phyloP scores from a whole-genome alignment of 208 protist species.

The Trypanosoma grayi region DNA sequence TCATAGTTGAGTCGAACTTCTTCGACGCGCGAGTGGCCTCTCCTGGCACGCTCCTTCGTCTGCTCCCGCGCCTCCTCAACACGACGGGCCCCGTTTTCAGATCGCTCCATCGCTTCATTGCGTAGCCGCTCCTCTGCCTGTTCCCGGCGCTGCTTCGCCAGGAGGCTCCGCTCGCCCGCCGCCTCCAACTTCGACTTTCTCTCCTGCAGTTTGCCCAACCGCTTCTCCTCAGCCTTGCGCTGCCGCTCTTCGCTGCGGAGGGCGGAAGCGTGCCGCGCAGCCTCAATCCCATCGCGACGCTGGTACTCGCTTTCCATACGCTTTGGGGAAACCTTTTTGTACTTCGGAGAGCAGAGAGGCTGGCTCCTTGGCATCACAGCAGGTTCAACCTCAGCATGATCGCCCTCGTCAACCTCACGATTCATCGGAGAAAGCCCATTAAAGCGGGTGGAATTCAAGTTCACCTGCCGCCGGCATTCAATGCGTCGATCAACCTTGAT shows the following conservation, averaged over 20 bases:
- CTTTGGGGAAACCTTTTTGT: conserved; percentile 53
- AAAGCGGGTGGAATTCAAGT: conserved; percentile 12
- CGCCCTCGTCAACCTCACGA: conserved; percentile 15
- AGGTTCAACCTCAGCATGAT: conserved; percentile 11
- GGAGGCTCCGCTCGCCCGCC: conserved; percentile 42
- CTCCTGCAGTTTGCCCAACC: conserved; percentile 63
- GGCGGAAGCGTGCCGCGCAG: conserved; percentile 58
- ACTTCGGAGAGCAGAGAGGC: conserved; percentile 24
- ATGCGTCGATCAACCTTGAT: conserved; percentile 63
- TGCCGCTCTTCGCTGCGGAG: conserved; percentile 80
- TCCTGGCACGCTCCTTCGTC: conserved; percentile 58
- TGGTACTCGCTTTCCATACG: conserved; percentile 18
- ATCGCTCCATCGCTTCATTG: conserved; percentile 54
- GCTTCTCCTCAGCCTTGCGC: conserved; percentile 78
- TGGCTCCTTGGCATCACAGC: background rate
- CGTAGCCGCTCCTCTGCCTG: conserved; percentile 59
- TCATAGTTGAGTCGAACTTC: conserved; percentile 79
- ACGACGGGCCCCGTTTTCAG: conserved; percentile 60
- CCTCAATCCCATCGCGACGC: conserved; percentile 56
- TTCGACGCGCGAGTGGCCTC: conserved; percentile 63
- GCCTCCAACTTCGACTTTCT: conserved; percentile 62
- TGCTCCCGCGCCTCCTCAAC: conserved; percentile 67
- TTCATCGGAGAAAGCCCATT: conserved; percentile 26
- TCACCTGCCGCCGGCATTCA: conserved; percentile 30
- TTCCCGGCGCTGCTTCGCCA: conserved; percentile 61